Percentiles rank a stretch among this genome's conserved stretches.
Evolutionary conservation across 768 basidiomycete species (phyloP).

Genomic region (Mycena rosella): DNA sequence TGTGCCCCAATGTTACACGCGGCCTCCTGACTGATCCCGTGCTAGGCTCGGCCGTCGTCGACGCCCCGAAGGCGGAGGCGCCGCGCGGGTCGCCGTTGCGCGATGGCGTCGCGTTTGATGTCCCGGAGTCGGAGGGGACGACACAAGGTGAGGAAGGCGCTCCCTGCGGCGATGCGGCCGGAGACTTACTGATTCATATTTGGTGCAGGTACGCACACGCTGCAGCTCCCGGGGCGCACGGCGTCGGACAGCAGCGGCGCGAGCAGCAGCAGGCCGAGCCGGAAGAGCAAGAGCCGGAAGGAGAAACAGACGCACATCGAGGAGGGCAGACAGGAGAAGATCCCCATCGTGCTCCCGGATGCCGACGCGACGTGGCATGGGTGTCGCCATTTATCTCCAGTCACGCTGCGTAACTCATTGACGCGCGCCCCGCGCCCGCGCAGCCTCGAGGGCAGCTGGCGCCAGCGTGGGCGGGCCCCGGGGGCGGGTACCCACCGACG

Average conservation of each 20-base stretch:
- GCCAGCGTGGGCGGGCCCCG: slow-evolving; percentile 8
- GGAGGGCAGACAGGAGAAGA: slow-evolving; percentile 22
- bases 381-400: slow-evolving; percentile 20
- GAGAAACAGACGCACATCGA: slow-evolving; percentile 5
- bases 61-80: neutral
- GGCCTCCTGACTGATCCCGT: neutral
- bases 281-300: slow-evolving; percentile 18
- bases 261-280: slow-evolving; percentile 25
- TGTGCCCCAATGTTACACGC: neutral
- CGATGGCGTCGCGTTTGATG: slow-evolving; percentile 26
- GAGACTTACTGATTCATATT: neutral
- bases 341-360: slow-evolving; percentile 29
- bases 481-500: slow-evolving; percentile 11
- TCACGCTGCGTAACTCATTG: neutral
- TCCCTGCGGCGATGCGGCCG: neutral
- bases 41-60: slow-evolving; percentile 1
- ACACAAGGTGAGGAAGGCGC: neutral
- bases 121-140: neutral
- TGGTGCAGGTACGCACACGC: slow-evolving; percentile 14
- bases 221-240: slow-evolving; percentile 26
- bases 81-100: slow-evolving; percentile 26
- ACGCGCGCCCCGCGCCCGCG: neutral
- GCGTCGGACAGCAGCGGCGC: slow-evolving; percentile 33
- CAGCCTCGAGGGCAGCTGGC: slow-evolving; percentile 16
- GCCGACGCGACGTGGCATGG: slow-evolving; percentile 30